Evolutionary conservation across 2,329 filamentous ascomycete genomes (phyloP), one percentile per base, ranked within the genome.

Genomic region (Corniculantispora saksenae): DNA sequence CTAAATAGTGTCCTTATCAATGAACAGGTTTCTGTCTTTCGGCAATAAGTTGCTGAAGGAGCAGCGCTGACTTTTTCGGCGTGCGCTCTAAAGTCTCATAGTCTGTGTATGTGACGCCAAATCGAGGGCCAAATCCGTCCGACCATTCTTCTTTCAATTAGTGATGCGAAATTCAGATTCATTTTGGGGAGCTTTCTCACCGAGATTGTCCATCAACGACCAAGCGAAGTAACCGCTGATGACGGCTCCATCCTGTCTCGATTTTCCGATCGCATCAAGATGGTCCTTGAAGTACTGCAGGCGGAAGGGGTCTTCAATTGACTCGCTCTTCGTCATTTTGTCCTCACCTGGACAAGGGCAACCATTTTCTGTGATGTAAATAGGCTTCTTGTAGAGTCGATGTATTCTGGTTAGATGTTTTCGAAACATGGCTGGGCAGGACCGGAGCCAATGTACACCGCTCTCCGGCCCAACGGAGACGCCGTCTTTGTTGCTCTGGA

Each of bases 91-190:
- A 54, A 2, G 75, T 80, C 8, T 75, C 70, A 55, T 75, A 79
- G 63, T 80, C 73, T 2, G 77, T 74, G 66, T 73, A 78, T 0
- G 75, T 76, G 9, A 78, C 74, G 5, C 78, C 77, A 59, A 79
- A 80, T 2, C 77, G 70, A 23, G 76, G 75, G 1, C 74, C 75
- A 54, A 74, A 80, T 4, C 78, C 78, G 43, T 75, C 76, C 10
- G 76, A 78, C 78, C 78, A 76, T 66, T 76, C 69, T 69, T 70
- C 40, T 47, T 5, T 8, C 21, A 1, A 40, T 63, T 38, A 66
- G 53, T 21, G 7, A 27, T 5, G 13, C 23, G 21, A 19, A 17
- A 25, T 45, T 1, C 9, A 19, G n/a, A n/a, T n/a, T 9, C 19
- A 29, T 54, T 27, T n/a, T 32, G 45, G 4, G 25, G n/a, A n/a